Evolutionary conservation across 805 yeast species (phyloP).

Genomic region (Monosporozyma aquatica): DNA sequence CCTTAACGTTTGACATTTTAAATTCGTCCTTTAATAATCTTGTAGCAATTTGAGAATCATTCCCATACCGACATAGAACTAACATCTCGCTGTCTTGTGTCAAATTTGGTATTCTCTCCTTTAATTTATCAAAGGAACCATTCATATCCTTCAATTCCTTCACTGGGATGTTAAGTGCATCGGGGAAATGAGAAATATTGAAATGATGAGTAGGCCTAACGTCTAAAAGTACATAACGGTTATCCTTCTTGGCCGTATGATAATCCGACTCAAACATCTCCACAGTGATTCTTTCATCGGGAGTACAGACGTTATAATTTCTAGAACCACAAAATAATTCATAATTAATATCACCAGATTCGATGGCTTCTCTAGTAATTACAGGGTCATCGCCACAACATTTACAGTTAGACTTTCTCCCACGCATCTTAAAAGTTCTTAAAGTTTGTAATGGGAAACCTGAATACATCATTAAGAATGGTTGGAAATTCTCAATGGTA

Average conservation of each 20-base stretch:
- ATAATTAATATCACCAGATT: constrained; percentile 47
- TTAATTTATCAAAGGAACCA: constrained; percentile 22
- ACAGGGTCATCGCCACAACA: constrained; percentile 52
- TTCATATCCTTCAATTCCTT: constrained; percentile 33
- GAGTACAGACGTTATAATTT: constrained; percentile 37
- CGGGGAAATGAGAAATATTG: constrained; percentile 50
- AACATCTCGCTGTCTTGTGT: constrained; percentile 31
- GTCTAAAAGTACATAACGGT: constrained; percentile 43
- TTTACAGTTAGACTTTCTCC: constrained; percentile 47
- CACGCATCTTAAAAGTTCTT: constrained; percentile 73
- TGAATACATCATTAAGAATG: constrained; percentile 59
- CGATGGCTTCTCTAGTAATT: constrained; percentile 41
- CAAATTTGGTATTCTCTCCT: constrained; percentile 20
- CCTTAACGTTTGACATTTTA: constrained; percentile 44
- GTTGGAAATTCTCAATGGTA: constrained; percentile 43
- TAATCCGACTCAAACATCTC: constrained; percentile 28
- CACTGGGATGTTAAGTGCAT: constrained; percentile 57
- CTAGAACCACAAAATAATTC: constrained; percentile 64
- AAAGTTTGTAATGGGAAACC: constrained; percentile 60
- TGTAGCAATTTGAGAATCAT: constrained; percentile 80
- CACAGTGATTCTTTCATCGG: constrained; percentile 40
- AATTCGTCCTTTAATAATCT: constrained; percentile 42
- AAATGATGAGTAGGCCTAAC: constrained; percentile 78
- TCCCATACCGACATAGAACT: constrained; percentile 80
- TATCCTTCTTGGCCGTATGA: constrained; percentile 5